Percentiles rank a stretch among this genome's conserved stretches.
Evolutionary conservation across 176 grass and related monocot genomes (phyloP).

Genomic region (Poa pratensis): DNA sequence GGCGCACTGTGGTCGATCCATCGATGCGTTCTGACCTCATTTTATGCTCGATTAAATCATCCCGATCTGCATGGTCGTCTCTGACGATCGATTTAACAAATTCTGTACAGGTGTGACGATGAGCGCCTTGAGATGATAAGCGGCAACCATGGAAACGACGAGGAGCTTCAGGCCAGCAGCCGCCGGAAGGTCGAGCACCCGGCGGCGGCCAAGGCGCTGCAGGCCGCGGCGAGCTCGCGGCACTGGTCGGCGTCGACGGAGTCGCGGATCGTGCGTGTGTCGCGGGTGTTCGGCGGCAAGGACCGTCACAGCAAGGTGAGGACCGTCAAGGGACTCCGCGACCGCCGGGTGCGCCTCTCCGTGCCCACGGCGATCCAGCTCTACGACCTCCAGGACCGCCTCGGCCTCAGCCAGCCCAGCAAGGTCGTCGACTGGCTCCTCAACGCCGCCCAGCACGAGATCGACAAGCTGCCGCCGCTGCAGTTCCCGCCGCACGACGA

Average conservation of each 20-base stretch:
- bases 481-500: constrained; percentile 67
- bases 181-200: constrained; percentile 32
- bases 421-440: constrained; percentile 98
- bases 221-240: constrained; percentile 45
- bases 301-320: constrained; percentile 96
- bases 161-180: constrained; percentile 21
- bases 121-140: constrained; percentile 52
- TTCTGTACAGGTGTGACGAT: constrained; percentile 43
- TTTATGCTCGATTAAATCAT: constrained; percentile 43
- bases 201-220: background rate
- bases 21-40: constrained; percentile 11
- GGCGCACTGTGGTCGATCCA: constrained; percentile 18
- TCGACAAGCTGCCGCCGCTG: constrained; percentile 92
- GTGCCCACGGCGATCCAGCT: constrained; percentile 94
- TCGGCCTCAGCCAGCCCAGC: constrained; percentile 93
- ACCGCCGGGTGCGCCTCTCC: constrained; percentile 86
- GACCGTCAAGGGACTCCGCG: constrained; percentile 80
- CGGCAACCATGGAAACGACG: constrained; percentile 36
- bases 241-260: constrained; percentile 73
- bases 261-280: constrained; percentile 91
- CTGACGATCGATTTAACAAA: constrained; percentile 1
- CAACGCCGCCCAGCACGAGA: constrained; percentile 82
- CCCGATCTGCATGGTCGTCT: background rate
- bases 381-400: constrained; percentile 95
- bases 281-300: constrained; percentile 88